A percentile compares a stretch with the other conserved stretches of the same genome.
phyloP scores from a whole-genome alignment of 2,329 filamentous ascomycete species.

The Aspergillus tamarii region DNA sequence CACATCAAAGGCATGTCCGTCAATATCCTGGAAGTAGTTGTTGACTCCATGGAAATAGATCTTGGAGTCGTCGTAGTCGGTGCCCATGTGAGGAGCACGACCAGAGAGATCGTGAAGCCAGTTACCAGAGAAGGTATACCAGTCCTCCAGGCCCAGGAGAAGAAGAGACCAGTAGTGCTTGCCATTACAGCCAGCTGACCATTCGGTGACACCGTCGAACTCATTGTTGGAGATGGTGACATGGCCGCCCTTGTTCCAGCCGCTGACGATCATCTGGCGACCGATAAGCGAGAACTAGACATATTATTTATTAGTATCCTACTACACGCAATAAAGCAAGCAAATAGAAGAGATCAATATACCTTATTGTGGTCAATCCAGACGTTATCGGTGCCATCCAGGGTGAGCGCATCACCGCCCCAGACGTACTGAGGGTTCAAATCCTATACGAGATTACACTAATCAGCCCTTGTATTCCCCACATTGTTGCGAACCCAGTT shows the following conservation, averaged over 20 bases:
- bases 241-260: conserved; percentile 54
- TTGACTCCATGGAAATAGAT: conserved; percentile 57
- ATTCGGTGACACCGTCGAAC: conserved; percentile 58
- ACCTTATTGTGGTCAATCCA: conserved; percentile 57
- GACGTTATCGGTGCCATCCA: conserved; percentile 46
- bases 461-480: background rate
- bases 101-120: conserved; percentile 62
- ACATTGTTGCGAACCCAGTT: background rate
- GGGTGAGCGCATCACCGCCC: conserved; percentile 61
- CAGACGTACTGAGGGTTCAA: conserved; percentile 62
- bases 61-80: conserved; percentile 22
- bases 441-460: conserved; percentile 35
- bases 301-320: background rate
- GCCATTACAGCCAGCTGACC: conserved; percentile 59
- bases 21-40: conserved; percentile 41
- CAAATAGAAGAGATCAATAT: background rate
- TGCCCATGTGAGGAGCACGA: conserved; percentile 55
- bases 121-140: conserved; percentile 61
- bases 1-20: conserved; percentile 49
- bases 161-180: conserved; percentile 63
- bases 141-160: conserved; percentile 54
- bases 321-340: background rate
- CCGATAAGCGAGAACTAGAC: conserved; percentile 57
- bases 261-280: conserved; percentile 63
- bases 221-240: conserved; percentile 64